phyloP scores from a whole-genome alignment of 495 filamentous ascomycete species.

The Mycothermus thermophilus region DNA sequence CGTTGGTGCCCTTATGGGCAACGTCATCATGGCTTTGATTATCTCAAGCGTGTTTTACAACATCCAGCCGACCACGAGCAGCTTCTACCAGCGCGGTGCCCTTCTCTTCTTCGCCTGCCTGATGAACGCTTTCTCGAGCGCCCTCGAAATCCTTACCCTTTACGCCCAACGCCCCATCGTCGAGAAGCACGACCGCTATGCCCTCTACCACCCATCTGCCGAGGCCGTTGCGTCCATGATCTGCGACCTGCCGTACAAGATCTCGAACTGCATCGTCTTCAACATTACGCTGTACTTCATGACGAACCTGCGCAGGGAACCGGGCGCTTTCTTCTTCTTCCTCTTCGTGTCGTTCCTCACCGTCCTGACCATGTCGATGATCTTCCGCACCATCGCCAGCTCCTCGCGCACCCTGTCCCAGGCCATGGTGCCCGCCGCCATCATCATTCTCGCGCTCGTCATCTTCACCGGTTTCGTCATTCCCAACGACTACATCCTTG shows the following conservation, averaged over 20 bases:
- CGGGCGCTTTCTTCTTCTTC: conserved; percentile 72
- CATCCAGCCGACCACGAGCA: conserved; percentile 42
- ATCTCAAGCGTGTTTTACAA: conserved; percentile 76
- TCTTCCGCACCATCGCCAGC: conserved; percentile 76
- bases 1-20: conserved; percentile 55
- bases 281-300: conserved; percentile 79
- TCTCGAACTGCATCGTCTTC: conserved; percentile 35
- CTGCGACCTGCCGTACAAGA: conserved; percentile 63
- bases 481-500: conserved; percentile 60
- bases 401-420: conserved; percentile 64
- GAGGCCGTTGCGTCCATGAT: conserved; percentile 79
- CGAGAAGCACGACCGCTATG: conserved; percentile 80
- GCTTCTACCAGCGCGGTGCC: conserved; percentile 69
- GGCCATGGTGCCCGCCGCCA: conserved; percentile 68
- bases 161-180: conserved; percentile 83
- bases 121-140: conserved; percentile 69
- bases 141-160: conserved; percentile 69
- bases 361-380: conserved; percentile 59
- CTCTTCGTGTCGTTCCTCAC: conserved; percentile 55
- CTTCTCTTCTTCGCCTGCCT: conserved; percentile 81
- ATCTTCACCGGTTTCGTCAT: conserved; percentile 89
- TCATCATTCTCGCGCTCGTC: conserved; percentile 69
- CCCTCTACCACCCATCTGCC: conserved; percentile 81
- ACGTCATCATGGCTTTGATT: conserved; percentile 61
- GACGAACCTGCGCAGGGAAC: conserved; percentile 63